Base-by-base conservation (phyloP, 2,329 filamentous ascomycete species). In the Elsinoe perseae region DNA sequence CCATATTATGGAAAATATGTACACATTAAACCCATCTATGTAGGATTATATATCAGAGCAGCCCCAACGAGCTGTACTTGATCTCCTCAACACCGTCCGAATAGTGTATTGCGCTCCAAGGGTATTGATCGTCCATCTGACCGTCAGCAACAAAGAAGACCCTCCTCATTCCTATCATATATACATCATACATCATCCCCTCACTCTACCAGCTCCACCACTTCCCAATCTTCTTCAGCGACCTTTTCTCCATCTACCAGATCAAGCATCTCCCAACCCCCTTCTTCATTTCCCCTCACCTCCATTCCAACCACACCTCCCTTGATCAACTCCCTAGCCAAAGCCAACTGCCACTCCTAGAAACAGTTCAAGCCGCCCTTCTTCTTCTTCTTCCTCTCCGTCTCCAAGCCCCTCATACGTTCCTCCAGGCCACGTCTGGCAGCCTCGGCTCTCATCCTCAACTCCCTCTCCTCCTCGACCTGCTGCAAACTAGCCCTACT, bases 311-410 rank as follows among this genome's bases (percentile, higher is more conserved):
- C 7, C 5, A 50, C 25, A 14, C 16, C 18, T 2, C 18, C 18
- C 3, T 27, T 5, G 2, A 25, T 52, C 48, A 16, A 23, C 10
- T 32, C 30, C 30, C 12, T 36, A 2, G 20, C 48, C 4, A 36
- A 12, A 14, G 21, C 34, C 1, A 42, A 16, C 52, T 28, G 59
- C 61, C 60, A 62, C 59, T 59, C 57, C 65, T 89, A 96, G 78
- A 98, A 98, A 80, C 93, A 98, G 77, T 96, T 97, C 72, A 98
- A 80, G 63, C 87, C 91, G 66, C 86, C 84, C 81, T 95, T 95
- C 80, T 92, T 95, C 78, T 95, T 93, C 76, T 87, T 86, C 75
- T 87, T 86, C 73, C 85, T 91, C 70, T 93, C 86, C 58, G 87
- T 85, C 66, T 92, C 90, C 84, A 98, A 70, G 56, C 74, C 72